A percentile compares a stretch with the other conserved stretches of the same genome.
phyloP scores from a whole-genome alignment of 495 filamentous ascomycete species.

The Penicillium fimorum region DNA sequence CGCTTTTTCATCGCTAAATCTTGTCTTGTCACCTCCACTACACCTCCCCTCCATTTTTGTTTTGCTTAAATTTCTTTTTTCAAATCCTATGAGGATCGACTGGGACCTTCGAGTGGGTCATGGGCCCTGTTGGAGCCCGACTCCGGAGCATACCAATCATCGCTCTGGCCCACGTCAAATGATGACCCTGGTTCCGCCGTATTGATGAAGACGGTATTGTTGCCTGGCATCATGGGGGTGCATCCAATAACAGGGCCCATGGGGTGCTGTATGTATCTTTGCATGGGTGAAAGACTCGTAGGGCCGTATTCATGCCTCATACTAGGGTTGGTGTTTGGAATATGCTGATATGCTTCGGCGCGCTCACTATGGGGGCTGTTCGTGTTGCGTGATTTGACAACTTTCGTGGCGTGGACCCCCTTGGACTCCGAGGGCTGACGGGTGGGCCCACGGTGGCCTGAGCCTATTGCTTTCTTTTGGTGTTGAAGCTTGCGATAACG shows the following conservation, averaged over 20 bases:
- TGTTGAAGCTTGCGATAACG: conserved; percentile 58
- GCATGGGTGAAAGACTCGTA: conserved; percentile 10
- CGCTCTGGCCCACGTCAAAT: conserved; percentile 22
- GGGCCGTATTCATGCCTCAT: background rate
- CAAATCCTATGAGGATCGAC: conserved; percentile 25
- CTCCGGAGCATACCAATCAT: conserved; percentile 18
- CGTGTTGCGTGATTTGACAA: background rate
- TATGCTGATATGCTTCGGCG: conserved; percentile 7
- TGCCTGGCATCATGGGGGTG: conserved; percentile 22
- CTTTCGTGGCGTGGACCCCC: conserved; percentile 52
- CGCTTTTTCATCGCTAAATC: conserved; percentile 5
- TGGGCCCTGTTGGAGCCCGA: conserved; percentile 16
- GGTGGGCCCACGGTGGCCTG: conserved; percentile 44
- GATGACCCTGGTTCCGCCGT: conserved; percentile 20
- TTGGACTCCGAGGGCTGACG: conserved; percentile 56
- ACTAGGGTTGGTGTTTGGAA: background rate
- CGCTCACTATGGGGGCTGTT: conserved; percentile 18
- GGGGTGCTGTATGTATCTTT: conserved; percentile 18
- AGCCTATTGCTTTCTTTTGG: conserved; percentile 44
- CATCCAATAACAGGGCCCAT: conserved; percentile 29
- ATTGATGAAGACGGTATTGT: conserved; percentile 27
- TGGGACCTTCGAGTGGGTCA: conserved; percentile 18
- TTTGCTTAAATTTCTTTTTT: conserved; percentile 1
- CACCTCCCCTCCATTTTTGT: conserved; percentile 8
- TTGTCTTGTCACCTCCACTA: background rate